Percentiles rank a stretch among this genome's conserved stretches.
Conservation (phyloP, 176 grass and related monocot species). For the Ananas comosus region DNA sequence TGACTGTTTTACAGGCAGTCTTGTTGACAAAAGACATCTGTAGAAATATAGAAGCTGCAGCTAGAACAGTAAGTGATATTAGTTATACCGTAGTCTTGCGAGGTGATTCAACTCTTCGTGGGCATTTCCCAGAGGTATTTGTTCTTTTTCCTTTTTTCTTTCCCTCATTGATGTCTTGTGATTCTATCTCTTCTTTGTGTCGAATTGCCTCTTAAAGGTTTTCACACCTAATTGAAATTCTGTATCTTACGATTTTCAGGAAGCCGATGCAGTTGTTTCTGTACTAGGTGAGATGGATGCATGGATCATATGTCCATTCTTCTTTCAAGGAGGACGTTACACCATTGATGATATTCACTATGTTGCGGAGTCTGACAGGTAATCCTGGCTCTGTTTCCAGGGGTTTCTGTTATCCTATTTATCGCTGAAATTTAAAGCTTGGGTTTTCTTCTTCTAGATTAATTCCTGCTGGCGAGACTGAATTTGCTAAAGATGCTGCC, state of each 20-base stretch:
- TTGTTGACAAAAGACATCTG: slow-evolving; percentile 75
- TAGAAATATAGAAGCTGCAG: slow-evolving; percentile 77
- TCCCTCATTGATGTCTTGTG: not conserved
- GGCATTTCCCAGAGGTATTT: slow-evolving; percentile 87
- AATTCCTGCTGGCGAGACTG: slow-evolving; percentile 88
- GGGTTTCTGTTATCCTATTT: not conserved
- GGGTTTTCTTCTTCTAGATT: slow-evolving; percentile 44
- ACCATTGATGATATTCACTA: slow-evolving; percentile 90
- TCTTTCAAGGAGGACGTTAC: slow-evolving; percentile 94
- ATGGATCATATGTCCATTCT: slow-evolving; percentile 99
- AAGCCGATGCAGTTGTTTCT: slow-evolving; percentile 85
- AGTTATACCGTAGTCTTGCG: slow-evolving; percentile 86
- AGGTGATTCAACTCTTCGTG: slow-evolving; percentile 92
- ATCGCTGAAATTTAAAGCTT: not conserved
- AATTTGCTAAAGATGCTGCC: slow-evolving; percentile 87
- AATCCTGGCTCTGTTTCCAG: not conserved
- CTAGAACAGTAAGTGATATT: slow-evolving; percentile 57
- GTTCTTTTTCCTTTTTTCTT: slow-evolving; percentile 1
- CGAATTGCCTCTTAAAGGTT: not conserved
- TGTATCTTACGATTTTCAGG: slow-evolving; percentile 41
- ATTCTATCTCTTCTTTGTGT: slow-evolving; percentile 11
- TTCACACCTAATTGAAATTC: slow-evolving; percentile 15
- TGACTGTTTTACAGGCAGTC: slow-evolving; percentile 40
- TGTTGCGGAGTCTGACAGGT: slow-evolving; percentile 81
- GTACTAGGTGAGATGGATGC: slow-evolving; percentile 98